These are phyloP conservation scores for Psilocybe sp. DNA, from an alignment of 768 basidiomycete species.

Conservation along the genomic window DNA sequence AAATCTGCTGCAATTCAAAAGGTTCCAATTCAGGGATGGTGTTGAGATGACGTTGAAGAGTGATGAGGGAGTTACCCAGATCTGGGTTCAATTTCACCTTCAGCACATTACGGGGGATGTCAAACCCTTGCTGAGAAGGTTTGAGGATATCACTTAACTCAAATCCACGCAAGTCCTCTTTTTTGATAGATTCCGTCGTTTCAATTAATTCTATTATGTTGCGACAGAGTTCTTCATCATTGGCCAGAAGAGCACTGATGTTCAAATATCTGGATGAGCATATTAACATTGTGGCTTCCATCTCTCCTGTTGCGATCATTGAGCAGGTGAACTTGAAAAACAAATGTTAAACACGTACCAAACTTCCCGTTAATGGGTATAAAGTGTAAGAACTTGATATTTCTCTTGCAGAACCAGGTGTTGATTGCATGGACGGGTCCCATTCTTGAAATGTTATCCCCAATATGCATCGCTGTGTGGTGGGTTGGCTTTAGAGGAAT, in stretches of 20 bases:
- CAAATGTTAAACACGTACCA: too few species aligned
- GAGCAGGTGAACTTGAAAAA: too few species aligned
- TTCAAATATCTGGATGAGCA: conserved; percentile 9
- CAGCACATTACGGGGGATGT: background rate
- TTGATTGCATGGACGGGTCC: conserved; percentile 25
- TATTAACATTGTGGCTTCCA: conserved; percentile 15
- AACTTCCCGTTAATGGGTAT: conserved; percentile 20
- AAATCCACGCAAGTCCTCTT: conserved; percentile 14
- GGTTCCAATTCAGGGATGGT: background rate
- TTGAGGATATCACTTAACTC: background rate
- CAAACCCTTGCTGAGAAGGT: background rate
- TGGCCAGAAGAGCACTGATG: conserved; percentile 9
- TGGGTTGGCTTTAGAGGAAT: conserved; percentile 15
- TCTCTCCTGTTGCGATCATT: conserved; percentile 1
- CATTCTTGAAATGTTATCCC: conserved; percentile 14
- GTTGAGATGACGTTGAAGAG: background rate
- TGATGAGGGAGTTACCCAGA: too few species aligned
- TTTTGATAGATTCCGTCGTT: conserved; percentile 6
- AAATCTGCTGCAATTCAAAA: background rate
- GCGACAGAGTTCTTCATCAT: conserved; percentile 4
- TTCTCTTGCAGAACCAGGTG: conserved; percentile 24
- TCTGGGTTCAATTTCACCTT: background rate
- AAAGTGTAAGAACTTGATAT: conserved; percentile 21
- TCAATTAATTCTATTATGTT: conserved; percentile 6
- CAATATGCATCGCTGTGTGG: conserved; percentile 22